Conservation (phyloP, 2,329 filamentous ascomycete genomes). For the Endoconidiophora laricicola region DNA sequence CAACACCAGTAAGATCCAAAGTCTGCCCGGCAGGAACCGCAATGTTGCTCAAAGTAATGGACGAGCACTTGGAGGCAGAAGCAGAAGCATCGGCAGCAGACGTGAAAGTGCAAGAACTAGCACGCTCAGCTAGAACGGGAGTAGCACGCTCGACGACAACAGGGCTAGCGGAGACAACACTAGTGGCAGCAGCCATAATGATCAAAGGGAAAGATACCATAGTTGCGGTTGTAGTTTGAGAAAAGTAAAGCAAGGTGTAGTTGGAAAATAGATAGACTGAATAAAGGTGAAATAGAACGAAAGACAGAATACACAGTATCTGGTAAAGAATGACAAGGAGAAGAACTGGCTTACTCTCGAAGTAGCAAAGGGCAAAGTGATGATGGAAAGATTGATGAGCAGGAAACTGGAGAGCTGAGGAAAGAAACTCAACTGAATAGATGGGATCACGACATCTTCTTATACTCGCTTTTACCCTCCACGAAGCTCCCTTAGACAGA, state of each 20-base stretch:
- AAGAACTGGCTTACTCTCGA: too few species aligned
- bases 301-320: slow-evolving; percentile 4
- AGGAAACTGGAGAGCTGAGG: slow-evolving; percentile 9
- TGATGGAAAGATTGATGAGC: neutral
- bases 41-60: slow-evolving; percentile 35
- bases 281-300: neutral
- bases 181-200: slow-evolving; percentile 18
- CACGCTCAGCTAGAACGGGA: slow-evolving; percentile 14
- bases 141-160: slow-evolving; percentile 13
- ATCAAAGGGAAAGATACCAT: slow-evolving; percentile 15
- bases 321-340: too few species aligned
- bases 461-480: neutral
- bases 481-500: too few species aligned
- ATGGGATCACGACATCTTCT: slow-evolving; percentile 1
- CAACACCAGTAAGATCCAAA: slow-evolving; percentile 38
- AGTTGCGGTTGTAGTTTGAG: neutral
- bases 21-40: slow-evolving; percentile 40
- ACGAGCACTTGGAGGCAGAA: slow-evolving; percentile 34
- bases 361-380: neutral
- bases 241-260: slow-evolving; percentile 1
- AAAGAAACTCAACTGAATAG: neutral
- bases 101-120: slow-evolving; percentile 34
- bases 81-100: slow-evolving; percentile 30
- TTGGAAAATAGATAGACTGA: slow-evolving; percentile 3
- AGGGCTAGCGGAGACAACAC: slow-evolving; percentile 16